Base-by-base conservation (phyloP, 306 rosid genomes). In the Citrullus colocynthis region DNA sequence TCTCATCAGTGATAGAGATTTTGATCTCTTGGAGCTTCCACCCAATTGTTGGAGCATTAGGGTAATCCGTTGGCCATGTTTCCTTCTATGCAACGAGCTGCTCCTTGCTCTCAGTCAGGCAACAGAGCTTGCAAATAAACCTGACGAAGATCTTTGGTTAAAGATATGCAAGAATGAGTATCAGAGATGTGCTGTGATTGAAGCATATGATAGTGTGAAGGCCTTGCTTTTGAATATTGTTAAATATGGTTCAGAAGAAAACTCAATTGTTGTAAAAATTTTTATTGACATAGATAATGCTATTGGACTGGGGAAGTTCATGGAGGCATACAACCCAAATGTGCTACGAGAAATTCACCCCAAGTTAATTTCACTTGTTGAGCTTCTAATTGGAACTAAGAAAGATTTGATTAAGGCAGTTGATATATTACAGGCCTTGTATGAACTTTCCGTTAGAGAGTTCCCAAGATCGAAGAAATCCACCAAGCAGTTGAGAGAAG, bases 11-110 rank as follows among this genome's bases (percentile, higher is more conserved):
- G 94, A 93, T 83, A 71, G 62, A 75, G 98, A 93, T 79, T 81
- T 79, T 2, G 97, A 91, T 86, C 96, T 91, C 66, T 49, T 93
- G 88, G 96, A 88, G 82, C 88, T 93, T 72, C 89, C 94, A 12
- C 97, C 94, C 69, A 93, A 91, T 83, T 83, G 82, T 81, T 93
- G 98, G 98, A 71, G 77, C 77, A 91, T 93, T 85, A 78, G 88
- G 85, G 98, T 93, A 64, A 84, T 93, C 82, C 97, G 98, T 56
- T 93, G 98, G 97, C 98, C 98, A 0, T 90, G 93, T 85, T 76
- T 62, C 82, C 93, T 91, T 78, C 85, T 93, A 77, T 83, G 93
- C 88, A 90, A 93, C 79, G 98, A 93, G 79, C 87, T 93, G 60
- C 84, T 93, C 66, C 96, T 89, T 81, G 97, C 98, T 80, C 83